Conservation (phyloP, 345 rosid genomes). For the Heritiera fomes region DNA sequence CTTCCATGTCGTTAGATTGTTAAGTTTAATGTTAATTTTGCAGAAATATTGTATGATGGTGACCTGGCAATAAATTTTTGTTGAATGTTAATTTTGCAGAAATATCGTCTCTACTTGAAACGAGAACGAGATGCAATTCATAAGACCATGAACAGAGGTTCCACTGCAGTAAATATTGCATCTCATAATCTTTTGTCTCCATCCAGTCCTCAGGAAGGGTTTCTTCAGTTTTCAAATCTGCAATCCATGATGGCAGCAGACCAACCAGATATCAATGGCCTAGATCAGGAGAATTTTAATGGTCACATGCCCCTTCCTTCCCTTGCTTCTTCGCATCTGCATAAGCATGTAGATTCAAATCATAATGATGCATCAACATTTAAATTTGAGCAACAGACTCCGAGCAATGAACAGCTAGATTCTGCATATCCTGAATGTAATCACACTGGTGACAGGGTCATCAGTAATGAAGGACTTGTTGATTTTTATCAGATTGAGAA, state of each 20-base stretch:
- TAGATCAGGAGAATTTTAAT: slow-evolving; percentile 14
- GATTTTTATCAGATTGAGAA: slow-evolving; percentile 17
- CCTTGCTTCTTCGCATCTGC: slow-evolving; percentile 5
- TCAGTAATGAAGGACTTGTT: background rate
- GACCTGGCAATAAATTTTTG: too few relatives aligned
- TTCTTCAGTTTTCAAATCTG: background rate
- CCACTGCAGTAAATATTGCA: background rate
- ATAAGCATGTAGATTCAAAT: slow-evolving; percentile 1
- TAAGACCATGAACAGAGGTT: slow-evolving; percentile 17
- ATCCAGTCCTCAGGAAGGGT: slow-evolving; percentile 17
- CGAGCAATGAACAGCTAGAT: slow-evolving; percentile 13
- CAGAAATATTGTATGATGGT: too few relatives aligned
- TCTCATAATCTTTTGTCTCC: slow-evolving; percentile 13
- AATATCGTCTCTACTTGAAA: slow-evolving; percentile 39
- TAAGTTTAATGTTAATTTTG: background rate
- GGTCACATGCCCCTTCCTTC: slow-evolving; percentile 14
- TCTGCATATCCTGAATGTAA: background rate
- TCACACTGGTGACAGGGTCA: slow-evolving; percentile 2
- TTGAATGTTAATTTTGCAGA: slow-evolving; percentile 34
- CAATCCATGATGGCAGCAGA: background rate
- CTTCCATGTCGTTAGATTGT: background rate
- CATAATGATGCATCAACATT: slow-evolving; percentile 3
- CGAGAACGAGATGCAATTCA: slow-evolving; percentile 25
- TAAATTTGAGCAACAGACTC: background rate
- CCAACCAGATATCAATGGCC: slow-evolving; percentile 20